Conservation (phyloP, 2,329 filamentous ascomycete genomes). For the Hypoxylon sp. region DNA sequence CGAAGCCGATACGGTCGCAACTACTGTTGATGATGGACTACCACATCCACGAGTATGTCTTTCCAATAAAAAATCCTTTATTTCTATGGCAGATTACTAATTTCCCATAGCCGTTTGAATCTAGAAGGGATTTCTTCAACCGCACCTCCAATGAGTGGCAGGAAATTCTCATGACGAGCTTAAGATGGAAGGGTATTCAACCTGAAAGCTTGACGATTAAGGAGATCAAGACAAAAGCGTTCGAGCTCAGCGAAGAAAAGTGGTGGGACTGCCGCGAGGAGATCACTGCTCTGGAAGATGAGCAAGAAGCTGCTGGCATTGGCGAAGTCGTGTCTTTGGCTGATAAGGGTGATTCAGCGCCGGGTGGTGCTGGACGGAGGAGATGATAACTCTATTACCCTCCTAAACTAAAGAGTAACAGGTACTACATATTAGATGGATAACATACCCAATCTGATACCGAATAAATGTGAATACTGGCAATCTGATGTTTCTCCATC, state of each 20-base stretch:
- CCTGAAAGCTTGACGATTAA: slow-evolving; percentile 82
- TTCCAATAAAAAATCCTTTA: neutral
- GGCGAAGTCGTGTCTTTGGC: slow-evolving; percentile 92
- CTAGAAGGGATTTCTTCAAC: slow-evolving; percentile 90
- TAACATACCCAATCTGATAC: neutral
- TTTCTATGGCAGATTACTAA: slow-evolving; percentile 20
- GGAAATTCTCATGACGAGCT: slow-evolving; percentile 81
- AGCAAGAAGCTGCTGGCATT: slow-evolving; percentile 95
- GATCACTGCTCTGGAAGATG: slow-evolving; percentile 90
- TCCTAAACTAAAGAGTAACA: neutral
- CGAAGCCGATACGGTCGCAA: slow-evolving; percentile 61
- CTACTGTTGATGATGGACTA: slow-evolving; percentile 78
- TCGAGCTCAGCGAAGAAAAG: slow-evolving; percentile 92
- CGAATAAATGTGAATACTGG: neutral
- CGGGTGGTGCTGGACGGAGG: slow-evolving; percentile 61
- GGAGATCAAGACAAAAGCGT: slow-evolving; percentile 92
- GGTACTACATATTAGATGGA: neutral
- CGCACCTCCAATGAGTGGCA: slow-evolving; percentile 94
- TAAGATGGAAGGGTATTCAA: slow-evolving; percentile 77
- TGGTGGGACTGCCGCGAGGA: slow-evolving; percentile 99
- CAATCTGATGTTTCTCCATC: neutral
- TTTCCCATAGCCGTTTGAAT: slow-evolving; percentile 82
- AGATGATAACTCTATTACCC: slow-evolving; percentile 40
- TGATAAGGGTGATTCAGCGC: slow-evolving; percentile 74
- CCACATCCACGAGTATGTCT: slow-evolving; percentile 74